Evolutionary conservation across 1,284 basidiomycete genomes (phyloP).

Genomic region (Tylopilus sp.): DNA sequence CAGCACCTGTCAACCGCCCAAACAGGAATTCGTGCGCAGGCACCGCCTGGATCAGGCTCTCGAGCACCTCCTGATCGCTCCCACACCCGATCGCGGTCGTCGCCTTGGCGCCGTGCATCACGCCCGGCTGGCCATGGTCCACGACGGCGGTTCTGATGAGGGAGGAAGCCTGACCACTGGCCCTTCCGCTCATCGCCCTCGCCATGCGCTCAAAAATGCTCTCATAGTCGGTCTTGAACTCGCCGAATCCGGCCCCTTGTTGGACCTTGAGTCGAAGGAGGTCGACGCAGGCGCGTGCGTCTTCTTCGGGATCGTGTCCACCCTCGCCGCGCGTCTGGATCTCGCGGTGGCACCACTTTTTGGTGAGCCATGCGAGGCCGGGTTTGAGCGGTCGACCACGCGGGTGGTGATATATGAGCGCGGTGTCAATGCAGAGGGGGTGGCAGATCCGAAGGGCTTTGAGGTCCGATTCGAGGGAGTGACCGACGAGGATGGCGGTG

Average conservation of each 20-base stretch:
- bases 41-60: conserved; percentile 58
- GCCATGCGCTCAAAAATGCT: conserved; percentile 81
- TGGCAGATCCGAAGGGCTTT: conserved; percentile 80
- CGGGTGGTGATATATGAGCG: conserved; percentile 84
- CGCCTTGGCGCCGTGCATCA: conserved; percentile 81
- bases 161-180: no score
- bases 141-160: conserved; percentile 65
- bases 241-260: conserved; percentile 78
- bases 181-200: no score
- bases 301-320: conserved; percentile 87
- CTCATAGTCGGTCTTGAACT: conserved; percentile 80
- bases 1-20: conserved; percentile 75
- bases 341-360: conserved; percentile 83
- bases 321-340: conserved; percentile 77
- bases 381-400: conserved; percentile 88
- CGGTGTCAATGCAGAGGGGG: conserved; percentile 85
- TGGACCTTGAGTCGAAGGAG: conserved; percentile 77
- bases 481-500: conserved; percentile 86
- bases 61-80: conserved; percentile 71
- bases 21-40: conserved; percentile 76
- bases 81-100: conserved; percentile 69
- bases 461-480: conserved; percentile 90
- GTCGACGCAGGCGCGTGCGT: conserved; percentile 68
- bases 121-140: conserved; percentile 78
- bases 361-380: conserved; percentile 87